Conservation (phyloP, 352 stramenopile species). For the Phytophthora capsici region DNA sequence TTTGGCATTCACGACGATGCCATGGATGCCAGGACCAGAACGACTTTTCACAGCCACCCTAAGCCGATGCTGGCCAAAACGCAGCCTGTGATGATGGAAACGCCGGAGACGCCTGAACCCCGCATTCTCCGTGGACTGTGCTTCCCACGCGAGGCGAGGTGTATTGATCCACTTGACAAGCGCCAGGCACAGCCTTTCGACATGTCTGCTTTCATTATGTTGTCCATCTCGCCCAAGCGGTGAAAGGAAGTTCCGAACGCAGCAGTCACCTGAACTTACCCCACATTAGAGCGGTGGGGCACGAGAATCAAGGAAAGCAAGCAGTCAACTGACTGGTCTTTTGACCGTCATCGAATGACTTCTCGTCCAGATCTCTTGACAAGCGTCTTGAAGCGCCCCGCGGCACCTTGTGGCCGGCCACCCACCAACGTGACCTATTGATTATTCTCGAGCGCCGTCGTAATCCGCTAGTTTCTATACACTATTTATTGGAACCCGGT, state of each 20-base stretch:
- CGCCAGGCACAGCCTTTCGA: conserved; percentile 43
- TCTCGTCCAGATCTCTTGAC: not conserved
- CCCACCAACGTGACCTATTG: conserved; percentile 12
- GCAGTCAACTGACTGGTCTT: not conserved
- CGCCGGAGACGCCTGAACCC: conserved; percentile 41
- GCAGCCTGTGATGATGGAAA: conserved; percentile 14
- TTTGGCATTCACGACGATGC: conserved; percentile 18
- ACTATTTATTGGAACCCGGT: conserved; percentile 38
- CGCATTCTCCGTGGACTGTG: conserved; percentile 34
- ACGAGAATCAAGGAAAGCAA: not conserved
- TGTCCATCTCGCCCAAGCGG: conserved; percentile 42
- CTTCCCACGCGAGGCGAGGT: conserved; percentile 33
- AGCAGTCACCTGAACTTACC: conserved; percentile 3
- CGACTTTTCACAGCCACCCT: not conserved
- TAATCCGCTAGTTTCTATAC: conserved; percentile 25
- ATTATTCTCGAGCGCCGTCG: conserved; percentile 23
- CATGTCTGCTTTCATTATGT: conserved; percentile 54
- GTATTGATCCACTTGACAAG: conserved; percentile 47
- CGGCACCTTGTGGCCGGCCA: not conserved
- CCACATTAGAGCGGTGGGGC: conserved; percentile 17
- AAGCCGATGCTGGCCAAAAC: conserved; percentile 6
- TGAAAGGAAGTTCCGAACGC: conserved; percentile 14
- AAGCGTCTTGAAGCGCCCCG: too few relatives aligned
- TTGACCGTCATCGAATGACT: not conserved
- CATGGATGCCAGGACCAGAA: not conserved